These are phyloP conservation scores for Hevea brasiliensis DNA, from an alignment of 345 rosid species.

Conservation along the genomic window DNA sequence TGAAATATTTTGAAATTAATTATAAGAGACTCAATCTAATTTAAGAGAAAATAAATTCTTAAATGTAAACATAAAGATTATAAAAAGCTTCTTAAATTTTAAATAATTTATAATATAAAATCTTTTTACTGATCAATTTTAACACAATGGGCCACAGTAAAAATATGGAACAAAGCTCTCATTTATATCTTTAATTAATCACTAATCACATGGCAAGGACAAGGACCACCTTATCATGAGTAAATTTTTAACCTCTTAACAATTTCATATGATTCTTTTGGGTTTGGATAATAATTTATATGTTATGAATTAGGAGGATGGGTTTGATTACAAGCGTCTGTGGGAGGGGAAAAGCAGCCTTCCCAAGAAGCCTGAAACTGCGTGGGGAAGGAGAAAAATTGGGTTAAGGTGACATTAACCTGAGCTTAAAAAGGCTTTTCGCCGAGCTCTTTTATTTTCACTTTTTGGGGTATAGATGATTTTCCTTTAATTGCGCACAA, in stretches of 20 bases:
- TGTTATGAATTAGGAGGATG: no score
- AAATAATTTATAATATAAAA: no score
- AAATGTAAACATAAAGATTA: no score
- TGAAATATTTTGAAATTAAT: no score
- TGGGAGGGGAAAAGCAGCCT: background rate
- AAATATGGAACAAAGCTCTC: background rate
- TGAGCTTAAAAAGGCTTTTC: conserved; percentile 17
- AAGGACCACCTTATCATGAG: conserved; percentile 20
- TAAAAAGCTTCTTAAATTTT: no score
- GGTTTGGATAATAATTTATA: no score
- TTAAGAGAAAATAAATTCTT: no score
- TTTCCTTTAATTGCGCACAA: conserved; percentile 39
- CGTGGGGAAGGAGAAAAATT: conserved; percentile 1
- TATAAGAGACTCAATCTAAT: no score
- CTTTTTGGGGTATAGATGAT: conserved; percentile 23
- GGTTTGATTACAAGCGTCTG: background rate
- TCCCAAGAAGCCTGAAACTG: conserved; percentile 19
- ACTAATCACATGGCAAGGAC: conserved; percentile 22
- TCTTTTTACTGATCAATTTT: no score
- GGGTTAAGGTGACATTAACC: conserved; percentile 20
- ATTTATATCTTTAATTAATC: background rate
- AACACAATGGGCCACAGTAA: background rate
- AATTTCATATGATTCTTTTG: background rate
- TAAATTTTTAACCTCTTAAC: background rate
- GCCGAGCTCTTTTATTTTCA: conserved; percentile 4